These are phyloP conservation scores for Cornus controversa DNA, from an alignment of 148 eudicot species.

Conservation along the genomic window DNA sequence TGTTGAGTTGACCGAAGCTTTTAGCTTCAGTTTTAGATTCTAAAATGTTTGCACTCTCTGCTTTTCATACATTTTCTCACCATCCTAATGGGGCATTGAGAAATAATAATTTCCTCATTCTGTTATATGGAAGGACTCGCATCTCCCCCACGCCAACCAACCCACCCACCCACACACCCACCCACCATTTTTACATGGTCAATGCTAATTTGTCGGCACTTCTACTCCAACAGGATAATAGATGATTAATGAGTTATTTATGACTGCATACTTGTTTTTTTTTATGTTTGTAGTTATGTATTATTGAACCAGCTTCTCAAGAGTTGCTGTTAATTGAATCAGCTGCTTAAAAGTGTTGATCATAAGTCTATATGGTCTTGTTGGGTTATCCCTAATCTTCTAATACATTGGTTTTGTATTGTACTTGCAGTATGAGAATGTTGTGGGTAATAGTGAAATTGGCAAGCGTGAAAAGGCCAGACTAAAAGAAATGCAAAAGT, in stretches of 20 bases:
- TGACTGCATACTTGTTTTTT: neutral
- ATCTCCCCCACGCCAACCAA: too few relatives aligned
- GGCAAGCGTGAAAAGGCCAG: slow-evolving; percentile 75
- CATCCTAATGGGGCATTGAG: neutral
- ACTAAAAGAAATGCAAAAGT: slow-evolving; percentile 77
- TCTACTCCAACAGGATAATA: too few relatives aligned
- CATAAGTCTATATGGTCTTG: neutral
- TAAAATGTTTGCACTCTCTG: neutral
- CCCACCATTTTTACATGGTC: neutral
- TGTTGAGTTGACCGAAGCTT: too few relatives aligned
- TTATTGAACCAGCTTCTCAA: neutral
- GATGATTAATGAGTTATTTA: neutral
- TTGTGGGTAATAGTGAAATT: slow-evolving; percentile 38
- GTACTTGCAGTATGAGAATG: slow-evolving; percentile 47
- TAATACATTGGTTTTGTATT: neutral
- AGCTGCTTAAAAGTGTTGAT: neutral
- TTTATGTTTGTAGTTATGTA: neutral
- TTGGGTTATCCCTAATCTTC: neutral
- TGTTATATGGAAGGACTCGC: too few relatives aligned
- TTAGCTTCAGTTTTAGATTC: too few relatives aligned
- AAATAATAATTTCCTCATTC: neutral
- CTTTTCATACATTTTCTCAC: neutral
- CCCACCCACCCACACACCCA: too few relatives aligned
- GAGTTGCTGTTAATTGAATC: neutral
- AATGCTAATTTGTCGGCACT: neutral